Evolutionary conservation across 768 basidiomycete species (phyloP), one percentile per base, ranked within the genome.

Genomic region (Leccinum truebloodii): DNA sequence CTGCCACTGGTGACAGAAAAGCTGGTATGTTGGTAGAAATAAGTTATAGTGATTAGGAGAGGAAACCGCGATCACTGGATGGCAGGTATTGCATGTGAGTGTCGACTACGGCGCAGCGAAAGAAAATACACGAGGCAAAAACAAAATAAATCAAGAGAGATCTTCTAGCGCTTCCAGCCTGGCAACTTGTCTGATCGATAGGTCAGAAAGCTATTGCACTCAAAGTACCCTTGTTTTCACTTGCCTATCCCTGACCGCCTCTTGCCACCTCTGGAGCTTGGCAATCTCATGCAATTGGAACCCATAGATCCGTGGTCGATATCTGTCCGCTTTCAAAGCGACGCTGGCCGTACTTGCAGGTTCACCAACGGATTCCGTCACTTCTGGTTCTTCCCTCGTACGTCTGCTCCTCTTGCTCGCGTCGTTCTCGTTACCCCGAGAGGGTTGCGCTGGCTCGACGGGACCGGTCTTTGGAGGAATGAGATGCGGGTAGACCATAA

Each of bases 201-300:
- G 52, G 54, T 67, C 30, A 67, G 61, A 55, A 56, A 55, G 1
- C 14, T 54, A 22, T 22, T 9, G 26, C 18, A 13, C 44, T 46
- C 18, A 4, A 35, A 16, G 18, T 22, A 10, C 12, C n/a, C 9
- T 24, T 22, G 13, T 57, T 12, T 39, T 12, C 37, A 66, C 69
- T 66, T 59, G 90, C 94, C 84, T 83, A 75, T 98, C 95, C 57
- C 96, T 78, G 39, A 90, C 84, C 4, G 93, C 95, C 76, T 94
- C 93, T 75, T 98, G 94, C 97, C 97, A 99, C 68, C 95, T 80
- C 72, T 95, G 90, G 66, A 97, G 75, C 75, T 90, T 95, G 18
- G 96, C 96, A 61, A 85, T 88, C 78, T 98, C 97, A 69, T 98
- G 85, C 37, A 98, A 79, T 76, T 95, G 93, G 83, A 99, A 99